These are phyloP conservation scores for Gossypium turneri DNA, from an alignment of 345 rosid species.

Conservation along the genomic window DNA sequence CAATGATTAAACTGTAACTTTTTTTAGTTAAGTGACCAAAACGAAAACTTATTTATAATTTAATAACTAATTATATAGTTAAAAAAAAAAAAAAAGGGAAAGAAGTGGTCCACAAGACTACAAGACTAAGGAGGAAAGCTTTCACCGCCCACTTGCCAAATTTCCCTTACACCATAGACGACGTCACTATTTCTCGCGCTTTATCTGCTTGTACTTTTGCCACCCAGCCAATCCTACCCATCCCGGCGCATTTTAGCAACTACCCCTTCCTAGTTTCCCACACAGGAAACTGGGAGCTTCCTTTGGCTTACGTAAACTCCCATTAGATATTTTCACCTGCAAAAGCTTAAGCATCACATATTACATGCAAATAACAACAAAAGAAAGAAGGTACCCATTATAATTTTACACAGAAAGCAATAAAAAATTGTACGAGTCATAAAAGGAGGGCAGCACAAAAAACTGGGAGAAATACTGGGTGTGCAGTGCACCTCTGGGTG, in stretches of 20 bases:
- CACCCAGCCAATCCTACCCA: background rate
- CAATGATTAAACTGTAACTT: too few species aligned
- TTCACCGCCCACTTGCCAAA: constrained; percentile 48
- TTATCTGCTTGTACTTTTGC: background rate
- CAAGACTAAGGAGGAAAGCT: constrained; percentile 16
- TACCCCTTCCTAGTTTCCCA: background rate
- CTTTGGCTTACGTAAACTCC: constrained; percentile 26
- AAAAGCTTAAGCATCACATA: background rate
- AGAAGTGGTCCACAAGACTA: constrained; percentile 35
- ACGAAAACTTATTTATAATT: too few species aligned
- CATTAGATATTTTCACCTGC: background rate
- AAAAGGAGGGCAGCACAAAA: background rate
- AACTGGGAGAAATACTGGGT: too few species aligned
- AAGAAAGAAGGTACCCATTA: too few species aligned
- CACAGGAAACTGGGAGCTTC: background rate
- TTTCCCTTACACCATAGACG: constrained; percentile 11
- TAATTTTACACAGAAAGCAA: background rate
- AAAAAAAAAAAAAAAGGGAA: too few species aligned
- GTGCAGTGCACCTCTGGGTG: too few species aligned
- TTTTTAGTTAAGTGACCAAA: too few species aligned
- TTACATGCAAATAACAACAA: background rate
- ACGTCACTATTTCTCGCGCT: constrained; percentile 17
- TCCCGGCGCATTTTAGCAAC: constrained; percentile 18
- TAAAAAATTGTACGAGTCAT: background rate
- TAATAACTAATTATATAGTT: too few species aligned